Base-by-base conservation (phyloP, 2,329 filamentous ascomycete species). In the Pyricularia pennisetigena region DNA sequence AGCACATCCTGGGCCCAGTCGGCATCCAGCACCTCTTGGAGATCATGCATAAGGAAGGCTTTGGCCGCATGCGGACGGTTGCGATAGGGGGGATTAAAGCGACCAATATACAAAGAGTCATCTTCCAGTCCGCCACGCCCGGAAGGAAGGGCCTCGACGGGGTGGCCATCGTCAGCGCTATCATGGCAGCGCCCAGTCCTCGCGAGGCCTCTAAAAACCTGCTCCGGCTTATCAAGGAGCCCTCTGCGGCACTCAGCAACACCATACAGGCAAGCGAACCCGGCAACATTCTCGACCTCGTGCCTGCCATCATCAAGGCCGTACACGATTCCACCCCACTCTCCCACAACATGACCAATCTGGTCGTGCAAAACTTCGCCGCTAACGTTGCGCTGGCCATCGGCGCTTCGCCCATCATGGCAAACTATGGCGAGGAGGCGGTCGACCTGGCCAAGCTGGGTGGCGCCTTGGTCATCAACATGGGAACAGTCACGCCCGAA, bases 311-410 rank as follows among this genome's bases (percentile, higher is more conserved):
- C 23, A 82, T 96, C 62, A 81, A 80, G 69, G 82, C 83, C 6
- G 85, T 97, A 65, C 86, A 86, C 5, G 76, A 81, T 2, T 82
- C 79, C 62, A 89, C 86, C 68, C 93, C 94, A 0, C 83, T 98
- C 26, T 91, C 90, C 66, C 94, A 98, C 79, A 97, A 97, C 79
- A 98, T 98, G 92, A 98, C 95, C 67, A 98, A 98, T 76, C 84
- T 94, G 67, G 94, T 98, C 0, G 94, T 97, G 26, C 93, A 97
- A 75, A 97, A 97, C 79, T 91, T 98, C 74, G 92, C 94, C 20
- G 94, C 95, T 67, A 97, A 97, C 75, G 90, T 97, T 3, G 93
- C 92, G 57, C 84, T 97, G 20, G 87, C 90, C 41, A 84, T 96
- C 67, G 94, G 94, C 49, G 91, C 91, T 14, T 95, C 91, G 24